A percentile compares a stretch with the other conserved stretches of the same genome.
Evolutionary conservation across 306 rosid genomes (phyloP).

Genomic region (Vigna nakashimae): DNA sequence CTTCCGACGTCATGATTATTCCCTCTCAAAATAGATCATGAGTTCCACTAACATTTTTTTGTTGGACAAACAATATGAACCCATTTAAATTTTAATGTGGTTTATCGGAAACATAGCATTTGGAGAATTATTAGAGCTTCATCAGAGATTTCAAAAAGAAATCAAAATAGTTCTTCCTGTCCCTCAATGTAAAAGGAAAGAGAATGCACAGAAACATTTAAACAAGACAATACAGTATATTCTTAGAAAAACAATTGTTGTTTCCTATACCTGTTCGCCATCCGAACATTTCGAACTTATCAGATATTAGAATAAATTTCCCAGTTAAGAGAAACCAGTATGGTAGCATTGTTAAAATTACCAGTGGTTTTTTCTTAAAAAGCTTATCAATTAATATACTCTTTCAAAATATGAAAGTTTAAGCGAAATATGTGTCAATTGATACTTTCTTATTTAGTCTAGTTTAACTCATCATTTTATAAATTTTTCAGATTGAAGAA

Average conservation of each 20-base stretch:
- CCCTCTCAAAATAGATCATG: not conserved
- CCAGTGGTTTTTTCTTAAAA: not conserved
- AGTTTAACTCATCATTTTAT: too few species aligned
- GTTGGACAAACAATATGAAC: not conserved
- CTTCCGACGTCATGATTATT: not conserved
- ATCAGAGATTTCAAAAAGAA: not conserved
- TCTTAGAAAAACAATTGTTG: not conserved
- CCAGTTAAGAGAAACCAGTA: too few species aligned
- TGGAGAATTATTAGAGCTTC: not conserved
- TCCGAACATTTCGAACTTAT: too few species aligned
- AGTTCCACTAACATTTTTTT: not conserved
- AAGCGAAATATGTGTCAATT: too few species aligned
- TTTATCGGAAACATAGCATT: not conserved
- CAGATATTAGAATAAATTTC: too few species aligned
- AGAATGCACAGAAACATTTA: not conserved
- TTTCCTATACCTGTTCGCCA: too few species aligned
- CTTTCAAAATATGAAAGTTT: too few species aligned
- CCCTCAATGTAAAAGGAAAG: not conserved
- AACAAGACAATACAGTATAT: not conserved
- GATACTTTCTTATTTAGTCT: too few species aligned
- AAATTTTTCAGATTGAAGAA: too few species aligned
- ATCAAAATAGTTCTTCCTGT: not conserved
- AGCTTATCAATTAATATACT: not conserved
- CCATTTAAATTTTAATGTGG: not conserved
- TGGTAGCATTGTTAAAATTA: too few species aligned